Percentiles rank a stretch among this genome's conserved stretches.
Conservation (phyloP, 2,329 filamentous ascomycete genomes). For the Arthrobotrys sphaeroides region DNA sequence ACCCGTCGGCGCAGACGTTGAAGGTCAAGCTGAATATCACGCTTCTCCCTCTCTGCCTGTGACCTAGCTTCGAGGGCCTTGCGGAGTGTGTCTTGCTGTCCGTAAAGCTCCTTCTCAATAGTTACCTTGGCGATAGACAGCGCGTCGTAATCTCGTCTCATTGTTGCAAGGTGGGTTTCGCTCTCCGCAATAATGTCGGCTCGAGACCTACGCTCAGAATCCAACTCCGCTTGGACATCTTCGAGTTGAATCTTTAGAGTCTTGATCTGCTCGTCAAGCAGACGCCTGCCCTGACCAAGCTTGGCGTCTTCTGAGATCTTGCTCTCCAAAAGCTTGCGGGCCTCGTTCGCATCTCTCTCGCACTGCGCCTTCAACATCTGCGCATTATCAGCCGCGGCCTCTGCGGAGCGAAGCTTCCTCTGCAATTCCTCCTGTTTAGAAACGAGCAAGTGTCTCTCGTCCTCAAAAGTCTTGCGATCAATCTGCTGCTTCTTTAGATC, state of each 20-base stretch:
- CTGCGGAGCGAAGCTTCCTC: conserved; percentile 79
- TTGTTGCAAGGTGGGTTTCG: conserved; percentile 82
- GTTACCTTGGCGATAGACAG: conserved; percentile 95
- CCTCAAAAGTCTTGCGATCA: conserved; percentile 79
- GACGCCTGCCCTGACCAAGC: conserved; percentile 79
- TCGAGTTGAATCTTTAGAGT: conserved; percentile 87
- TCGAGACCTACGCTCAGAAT: conserved; percentile 88
- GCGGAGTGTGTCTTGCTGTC: conserved; percentile 89
- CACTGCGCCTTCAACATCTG: conserved; percentile 83
- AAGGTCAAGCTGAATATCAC: conserved; percentile 87
- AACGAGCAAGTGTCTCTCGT: conserved; percentile 76
- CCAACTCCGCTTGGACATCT: conserved; percentile 85
- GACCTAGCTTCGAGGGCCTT: conserved; percentile 83
- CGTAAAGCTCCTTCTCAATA: conserved; percentile 97
- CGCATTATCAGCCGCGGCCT: conserved; percentile 87
- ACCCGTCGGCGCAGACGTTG: conserved; percentile 83
- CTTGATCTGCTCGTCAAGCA: conserved; percentile 86
- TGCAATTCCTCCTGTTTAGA: conserved; percentile 82
- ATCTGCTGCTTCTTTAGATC: conserved; percentile 85
- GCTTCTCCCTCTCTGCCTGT: conserved; percentile 84
- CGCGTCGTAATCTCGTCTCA: conserved; percentile 84
- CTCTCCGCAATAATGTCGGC: conserved; percentile 91
- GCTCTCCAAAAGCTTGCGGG: conserved; percentile 83
- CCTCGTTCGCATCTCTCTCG: conserved; percentile 87
- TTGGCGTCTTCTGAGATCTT: conserved; percentile 90